Percentiles rank a stretch among this genome's conserved stretches.
Conservation (phyloP, 305 asterid genomes). For the Fraxinus greggii region DNA sequence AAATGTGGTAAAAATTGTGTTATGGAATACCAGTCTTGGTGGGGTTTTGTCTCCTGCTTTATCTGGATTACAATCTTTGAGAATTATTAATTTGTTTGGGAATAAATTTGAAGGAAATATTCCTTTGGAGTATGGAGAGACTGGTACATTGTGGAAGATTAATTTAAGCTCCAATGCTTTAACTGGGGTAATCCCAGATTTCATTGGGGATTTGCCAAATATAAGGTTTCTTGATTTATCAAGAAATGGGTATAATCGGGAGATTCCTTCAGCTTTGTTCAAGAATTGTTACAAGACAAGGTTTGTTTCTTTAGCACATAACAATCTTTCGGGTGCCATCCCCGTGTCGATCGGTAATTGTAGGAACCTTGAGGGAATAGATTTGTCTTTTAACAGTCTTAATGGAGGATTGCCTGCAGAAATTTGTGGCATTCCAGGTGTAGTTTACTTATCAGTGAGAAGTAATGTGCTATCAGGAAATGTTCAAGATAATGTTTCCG, state of each 20-base stretch:
- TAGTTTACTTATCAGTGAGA: conserved; percentile 71
- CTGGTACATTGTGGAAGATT: conserved; percentile 77
- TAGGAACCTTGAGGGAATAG: conserved; percentile 69
- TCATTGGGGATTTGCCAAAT: conserved; percentile 70
- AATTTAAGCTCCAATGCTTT: conserved; percentile 86
- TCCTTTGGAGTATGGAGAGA: conserved; percentile 67
- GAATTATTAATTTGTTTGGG: conserved; percentile 70
- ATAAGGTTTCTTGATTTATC: conserved; percentile 77
- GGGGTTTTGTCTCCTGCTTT: conserved; percentile 71
- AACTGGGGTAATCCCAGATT: conserved; percentile 80
- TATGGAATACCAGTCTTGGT: conserved; percentile 79
- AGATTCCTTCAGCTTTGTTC: conserved; percentile 66
- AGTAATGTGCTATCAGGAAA: conserved; percentile 64
- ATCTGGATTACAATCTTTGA: conserved; percentile 63
- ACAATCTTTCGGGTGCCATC: conserved; percentile 66
- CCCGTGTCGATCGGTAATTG: conserved; percentile 61
- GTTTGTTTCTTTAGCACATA: conserved; percentile 67
- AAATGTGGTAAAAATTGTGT: conserved; percentile 70
- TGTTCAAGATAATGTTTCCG: conserved; percentile 49
- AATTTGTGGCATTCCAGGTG: conserved; percentile 43
- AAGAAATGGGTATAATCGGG: conserved; percentile 55
- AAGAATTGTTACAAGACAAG: conserved; percentile 39
- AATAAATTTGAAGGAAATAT: conserved; percentile 66
- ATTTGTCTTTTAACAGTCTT: conserved; percentile 69
- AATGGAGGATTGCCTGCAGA: conserved; percentile 61